Conservation (phyloP, 2,329 filamentous ascomycete species). For the Tolypocladium endophyticum region DNA sequence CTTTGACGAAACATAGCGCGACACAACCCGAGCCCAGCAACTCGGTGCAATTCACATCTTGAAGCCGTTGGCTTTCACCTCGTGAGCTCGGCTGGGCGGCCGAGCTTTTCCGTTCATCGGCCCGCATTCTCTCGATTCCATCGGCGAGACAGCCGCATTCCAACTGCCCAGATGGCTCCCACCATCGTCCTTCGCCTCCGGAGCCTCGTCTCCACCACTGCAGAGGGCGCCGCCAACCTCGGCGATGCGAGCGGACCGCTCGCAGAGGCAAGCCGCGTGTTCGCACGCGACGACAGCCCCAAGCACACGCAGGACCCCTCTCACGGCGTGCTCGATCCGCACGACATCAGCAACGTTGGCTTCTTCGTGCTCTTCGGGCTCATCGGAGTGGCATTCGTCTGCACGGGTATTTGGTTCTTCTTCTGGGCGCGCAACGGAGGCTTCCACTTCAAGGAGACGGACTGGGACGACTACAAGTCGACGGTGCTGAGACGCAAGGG, state of each 20-base stretch:
- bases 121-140: not conserved
- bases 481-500: conserved; percentile 84
- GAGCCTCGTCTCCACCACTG: conserved; percentile 14
- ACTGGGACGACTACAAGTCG: conserved; percentile 98
- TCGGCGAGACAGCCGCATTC: conserved; percentile 10
- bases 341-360: conserved; percentile 53
- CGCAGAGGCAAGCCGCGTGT: conserved; percentile 25
- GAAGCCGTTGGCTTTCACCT: not conserved
- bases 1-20: not conserved
- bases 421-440: conserved; percentile 96
- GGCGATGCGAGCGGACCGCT: conserved; percentile 29
- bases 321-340: conserved; percentile 40
- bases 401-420: conserved; percentile 89
- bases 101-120: conserved; percentile 3
- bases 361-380: conserved; percentile 82
- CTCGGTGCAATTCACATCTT: not conserved
- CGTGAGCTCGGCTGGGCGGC: conserved; percentile 15
- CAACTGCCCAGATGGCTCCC: conserved; percentile 26
- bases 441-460: conserved; percentile 71
- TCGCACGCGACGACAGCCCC: conserved; percentile 21
- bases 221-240: conserved; percentile 12
- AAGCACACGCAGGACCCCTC: conserved; percentile 26
- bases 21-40: not conserved
- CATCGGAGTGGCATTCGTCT: conserved; percentile 65
- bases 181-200: conserved; percentile 22